Evolutionary conservation across 2,329 filamentous ascomycete species (phyloP), one percentile per base, ranked within the genome.

Genomic region (Fusarium globosum): DNA sequence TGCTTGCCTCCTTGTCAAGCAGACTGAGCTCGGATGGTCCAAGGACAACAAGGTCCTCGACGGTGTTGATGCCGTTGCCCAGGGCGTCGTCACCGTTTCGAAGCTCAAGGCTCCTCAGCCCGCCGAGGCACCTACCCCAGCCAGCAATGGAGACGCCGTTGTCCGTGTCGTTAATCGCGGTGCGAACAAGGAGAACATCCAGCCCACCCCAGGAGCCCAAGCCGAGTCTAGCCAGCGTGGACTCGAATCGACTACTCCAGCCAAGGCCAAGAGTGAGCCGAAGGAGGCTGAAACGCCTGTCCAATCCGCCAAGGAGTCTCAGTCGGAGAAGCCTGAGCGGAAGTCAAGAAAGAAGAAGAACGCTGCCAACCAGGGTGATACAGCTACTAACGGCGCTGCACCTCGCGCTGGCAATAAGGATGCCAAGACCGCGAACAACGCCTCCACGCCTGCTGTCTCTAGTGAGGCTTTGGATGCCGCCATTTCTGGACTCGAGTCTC

Each of bases 11-110:
- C 91, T 91, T 72, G 91, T 99, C 81, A 96, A 93, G 81, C 94
- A 96, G 80, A 90, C 92, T 58, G 96, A 98, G 82, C 87, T 99
- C 55, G 96, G 97, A 36, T 98, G 95, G 95, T 93, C 92, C 76
- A 90, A 91, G 76, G 94, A 98, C 71, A 96, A 95, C 83, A 97
- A 97, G 85, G 93, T 97, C 60, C 86, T 97, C 43, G 86, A 92
- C 61, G 88, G 93, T 1, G 89, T 96, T 43, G 91, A 97, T 81
- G 95, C 94, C 6, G 87, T 94, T 49, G 87, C 92, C 60, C 88
- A 90, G 61, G 94, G 93, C 14, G 85, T 93, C 35, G 93, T 97
- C 66, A 90, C 90, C 45, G 92, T 97, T 58, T 88, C 90, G 39
- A 92, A 94, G 78, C 87, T 97, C 42, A 89, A 88, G 80, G 83